Percentiles rank a stretch among this genome's conserved stretches.
phyloP scores from a whole-genome alignment of 495 filamentous ascomycete species.

The Penicillium verhagenii region DNA sequence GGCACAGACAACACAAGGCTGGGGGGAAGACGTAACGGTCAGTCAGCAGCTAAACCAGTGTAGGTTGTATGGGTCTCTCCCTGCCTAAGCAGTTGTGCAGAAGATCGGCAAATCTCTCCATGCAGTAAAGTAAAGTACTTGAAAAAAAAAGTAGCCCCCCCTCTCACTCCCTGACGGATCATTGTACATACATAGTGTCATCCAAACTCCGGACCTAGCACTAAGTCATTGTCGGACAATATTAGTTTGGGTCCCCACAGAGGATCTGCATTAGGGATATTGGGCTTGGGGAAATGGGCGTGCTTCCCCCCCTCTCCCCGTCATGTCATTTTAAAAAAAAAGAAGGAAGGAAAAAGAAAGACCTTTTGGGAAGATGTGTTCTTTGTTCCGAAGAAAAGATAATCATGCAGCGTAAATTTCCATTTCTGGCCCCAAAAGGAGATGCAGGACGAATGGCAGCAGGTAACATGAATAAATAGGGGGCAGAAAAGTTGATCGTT shows the following conservation, averaged over 20 bases:
- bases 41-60: too few species aligned
- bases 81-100: too few species aligned
- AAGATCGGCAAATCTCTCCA: not conserved
- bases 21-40: constrained; percentile 6
- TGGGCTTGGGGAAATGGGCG: not conserved
- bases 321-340: not conserved
- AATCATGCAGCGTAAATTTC: too few species aligned
- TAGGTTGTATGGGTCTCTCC: not conserved
- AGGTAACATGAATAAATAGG: not conserved
- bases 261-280: constrained; percentile 10
- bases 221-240: constrained; percentile 14
- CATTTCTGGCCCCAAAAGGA: not conserved
- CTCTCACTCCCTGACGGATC: not conserved
- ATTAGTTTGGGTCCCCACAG: constrained; percentile 13
- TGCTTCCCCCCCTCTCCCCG: not conserved
- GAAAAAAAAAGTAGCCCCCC: not conserved
- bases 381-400: not conserved
- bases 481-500: constrained; percentile 7
- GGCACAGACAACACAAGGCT: not conserved
- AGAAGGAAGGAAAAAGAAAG: not conserved
- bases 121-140: not conserved
- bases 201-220: not conserved
- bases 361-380: not conserved
- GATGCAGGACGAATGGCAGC: not conserved
- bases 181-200: not conserved